A percentile compares a stretch with the other conserved stretches of the same genome.
phyloP scores from a whole-genome alignment of 345 rosid genomes.

The Arabis alpina region DNA sequence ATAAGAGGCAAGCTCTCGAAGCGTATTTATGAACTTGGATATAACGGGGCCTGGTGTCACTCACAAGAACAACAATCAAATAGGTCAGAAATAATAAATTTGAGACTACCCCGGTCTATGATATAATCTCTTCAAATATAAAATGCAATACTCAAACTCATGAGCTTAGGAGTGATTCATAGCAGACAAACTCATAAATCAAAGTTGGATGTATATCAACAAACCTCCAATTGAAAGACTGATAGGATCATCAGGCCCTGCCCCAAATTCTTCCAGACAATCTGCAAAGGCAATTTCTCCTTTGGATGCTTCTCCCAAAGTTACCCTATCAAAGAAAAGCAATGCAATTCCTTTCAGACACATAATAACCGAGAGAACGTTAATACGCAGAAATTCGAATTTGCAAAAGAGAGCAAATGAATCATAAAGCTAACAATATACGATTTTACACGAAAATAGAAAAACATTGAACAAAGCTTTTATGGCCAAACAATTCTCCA shows the following conservation, averaged over 20 bases:
- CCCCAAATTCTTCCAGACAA: constrained; percentile 81
- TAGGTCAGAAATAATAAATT: constrained; percentile 15
- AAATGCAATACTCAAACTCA: not conserved
- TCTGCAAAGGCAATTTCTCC: constrained; percentile 73
- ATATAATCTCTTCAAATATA: not conserved
- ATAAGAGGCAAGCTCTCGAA: constrained; percentile 80
- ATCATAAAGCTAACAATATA: not conserved
- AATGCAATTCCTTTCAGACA: constrained; percentile 1
- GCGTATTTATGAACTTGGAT: constrained; percentile 73
- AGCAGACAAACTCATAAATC: not conserved
- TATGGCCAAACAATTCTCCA: constrained; percentile 1
- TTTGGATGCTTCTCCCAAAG: constrained; percentile 70
- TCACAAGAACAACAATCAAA: constrained; percentile 14
- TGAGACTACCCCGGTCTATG: not conserved
- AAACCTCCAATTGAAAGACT: constrained; percentile 93
- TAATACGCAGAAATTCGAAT: not conserved
- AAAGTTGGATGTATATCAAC: constrained; percentile 27
- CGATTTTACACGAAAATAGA: constrained; percentile 13
- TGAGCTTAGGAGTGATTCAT: not conserved
- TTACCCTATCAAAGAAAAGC: constrained; percentile 51
- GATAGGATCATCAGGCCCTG: constrained; percentile 85
- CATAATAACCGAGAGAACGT: not conserved
- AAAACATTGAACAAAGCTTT: not conserved
- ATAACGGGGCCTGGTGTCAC: constrained; percentile 69
- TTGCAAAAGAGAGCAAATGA: constrained; percentile 6